Percentiles rank a stretch among this genome's conserved stretches.
These are phyloP conservation scores for Bacidia rubella DNA, from an alignment of 495 filamentous ascomycete species.

Conservation along the genomic window DNA sequence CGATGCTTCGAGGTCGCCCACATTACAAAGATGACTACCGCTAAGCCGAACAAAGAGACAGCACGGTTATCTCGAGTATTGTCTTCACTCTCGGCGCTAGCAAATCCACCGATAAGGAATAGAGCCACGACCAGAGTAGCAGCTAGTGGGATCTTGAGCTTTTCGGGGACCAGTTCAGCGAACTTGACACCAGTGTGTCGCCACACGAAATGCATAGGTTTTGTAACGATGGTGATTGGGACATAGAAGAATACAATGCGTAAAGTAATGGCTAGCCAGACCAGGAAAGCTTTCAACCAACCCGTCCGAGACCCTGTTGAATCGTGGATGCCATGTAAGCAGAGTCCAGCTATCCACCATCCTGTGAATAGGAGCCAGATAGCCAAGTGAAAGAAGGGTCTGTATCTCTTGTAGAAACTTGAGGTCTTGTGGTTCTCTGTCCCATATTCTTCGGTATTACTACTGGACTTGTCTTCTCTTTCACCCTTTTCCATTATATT, in stretches of 20 bases:
- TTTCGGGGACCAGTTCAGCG: slow-evolving; percentile 44
- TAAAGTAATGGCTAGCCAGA: slow-evolving; percentile 63
- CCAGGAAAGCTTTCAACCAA: slow-evolving; percentile 74
- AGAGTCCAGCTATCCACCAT: slow-evolving; percentile 79
- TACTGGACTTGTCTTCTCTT: background rate
- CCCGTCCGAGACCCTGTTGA: slow-evolving; percentile 31
- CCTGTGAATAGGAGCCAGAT: slow-evolving; percentile 47
- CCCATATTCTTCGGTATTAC: slow-evolving; percentile 15
- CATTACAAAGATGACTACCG: slow-evolving; percentile 54
- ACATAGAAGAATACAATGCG: slow-evolving; percentile 63
- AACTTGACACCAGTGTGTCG: slow-evolving; percentile 41
- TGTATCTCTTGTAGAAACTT: slow-evolving; percentile 26
- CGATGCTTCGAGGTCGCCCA: slow-evolving; percentile 59
- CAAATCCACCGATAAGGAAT: slow-evolving; percentile 64
- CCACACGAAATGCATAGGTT: slow-evolving; percentile 55
- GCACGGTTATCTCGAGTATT: slow-evolving; percentile 71
- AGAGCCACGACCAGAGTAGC: slow-evolving; percentile 49
- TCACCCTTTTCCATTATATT: too few species aligned
- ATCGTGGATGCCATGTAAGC: slow-evolving; percentile 52
- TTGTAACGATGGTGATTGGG: slow-evolving; percentile 48
- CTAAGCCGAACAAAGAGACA: slow-evolving; percentile 65
- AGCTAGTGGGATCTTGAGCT: slow-evolving; percentile 42
- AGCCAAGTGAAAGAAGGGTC: slow-evolving; percentile 33
- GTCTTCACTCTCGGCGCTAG: slow-evolving; percentile 48
- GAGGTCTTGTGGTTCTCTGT: slow-evolving; percentile 20